Evolutionary conservation across 2,329 filamentous ascomycete genomes (phyloP), one percentile per base, ranked within the genome.

Genomic region (Scleromitrula shiraiana): DNA sequence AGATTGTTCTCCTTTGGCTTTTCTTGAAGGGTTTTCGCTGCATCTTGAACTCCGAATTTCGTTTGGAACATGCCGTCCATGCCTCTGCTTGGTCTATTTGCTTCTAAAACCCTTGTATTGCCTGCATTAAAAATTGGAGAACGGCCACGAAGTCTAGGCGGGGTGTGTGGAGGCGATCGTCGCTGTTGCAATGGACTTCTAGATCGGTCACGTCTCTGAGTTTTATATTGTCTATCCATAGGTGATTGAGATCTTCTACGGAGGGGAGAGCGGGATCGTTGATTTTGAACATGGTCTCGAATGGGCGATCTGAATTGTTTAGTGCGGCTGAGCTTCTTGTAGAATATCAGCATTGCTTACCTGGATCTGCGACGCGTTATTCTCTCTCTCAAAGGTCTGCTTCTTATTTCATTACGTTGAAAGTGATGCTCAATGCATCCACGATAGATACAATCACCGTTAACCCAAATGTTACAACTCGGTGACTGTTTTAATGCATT

Each of bases 401-500:
- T 46, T 49, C 46, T 44, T 9, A 35, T 30, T 9, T 51, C 36
- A 6, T 46, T 19, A 7, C 26, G 44, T 10, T 50, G 30, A n/a
- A 57, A 56, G 30, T 53, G 43, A 26, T 38, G 47, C 38, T 56
- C 54, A 12, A 35, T 17, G 14, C 45, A 46, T n/a, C 57, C 57
- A 12, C 40, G 37, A 37, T 57, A 58, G 10, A 60, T 59, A 19
- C 56, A 55, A 15, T 50, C n/a, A 6, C 47, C 52, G 37, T 58
- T 46, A 12, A 58, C 33, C 23, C 22, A 54, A 12, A 60, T 59
- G n/a, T 56, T 51, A 19, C 48, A 50, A 7, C 50, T 56, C 7
- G 55, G 56, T n/a, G 49, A 51, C n/a, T 27, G 47, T 26, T 59
- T 57, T 23, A 60, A 44, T 4, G 55, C 46, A 9, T 56, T 41